phyloP scores from a whole-genome alignment of 768 basidiomycete species.

The Boletellus ananiceps region DNA sequence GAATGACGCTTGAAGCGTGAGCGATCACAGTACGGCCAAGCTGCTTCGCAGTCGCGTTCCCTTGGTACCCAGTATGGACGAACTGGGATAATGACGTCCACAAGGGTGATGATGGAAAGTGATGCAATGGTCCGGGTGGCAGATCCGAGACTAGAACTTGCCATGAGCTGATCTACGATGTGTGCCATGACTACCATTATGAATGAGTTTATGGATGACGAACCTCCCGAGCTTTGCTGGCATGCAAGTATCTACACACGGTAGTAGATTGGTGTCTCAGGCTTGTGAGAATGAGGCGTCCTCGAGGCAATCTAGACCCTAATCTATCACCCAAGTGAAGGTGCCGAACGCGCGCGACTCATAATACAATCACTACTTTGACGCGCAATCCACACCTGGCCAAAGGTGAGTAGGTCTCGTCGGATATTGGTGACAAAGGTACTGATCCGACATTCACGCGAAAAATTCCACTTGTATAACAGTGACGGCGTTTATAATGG shows the following conservation, averaged over 20 bases:
- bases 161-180: too few species aligned
- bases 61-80: not conserved
- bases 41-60: too few species aligned
- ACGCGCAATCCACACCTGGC: not conserved
- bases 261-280: not conserved
- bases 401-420: not conserved
- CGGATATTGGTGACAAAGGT: not conserved
- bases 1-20: not conserved
- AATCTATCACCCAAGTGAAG: not conserved
- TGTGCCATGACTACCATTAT: too few species aligned
- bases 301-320: constrained; percentile 3
- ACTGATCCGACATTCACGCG: not conserved
- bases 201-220: too few species aligned
- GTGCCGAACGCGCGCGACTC: too few species aligned
- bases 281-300: constrained; percentile 2
- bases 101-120: not conserved
- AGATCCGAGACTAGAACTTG: too few species aligned
- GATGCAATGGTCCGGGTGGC: not conserved
- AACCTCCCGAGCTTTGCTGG: too few species aligned
- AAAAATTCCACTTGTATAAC: not conserved
- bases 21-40: too few species aligned
- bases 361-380: not conserved
- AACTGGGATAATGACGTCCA: not conserved
- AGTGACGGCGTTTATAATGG: constrained; percentile 9
- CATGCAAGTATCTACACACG: not conserved